Evolutionary conservation across 2,329 filamentous ascomycete species (phyloP).

Genomic region (Lachnellula cervina): DNA sequence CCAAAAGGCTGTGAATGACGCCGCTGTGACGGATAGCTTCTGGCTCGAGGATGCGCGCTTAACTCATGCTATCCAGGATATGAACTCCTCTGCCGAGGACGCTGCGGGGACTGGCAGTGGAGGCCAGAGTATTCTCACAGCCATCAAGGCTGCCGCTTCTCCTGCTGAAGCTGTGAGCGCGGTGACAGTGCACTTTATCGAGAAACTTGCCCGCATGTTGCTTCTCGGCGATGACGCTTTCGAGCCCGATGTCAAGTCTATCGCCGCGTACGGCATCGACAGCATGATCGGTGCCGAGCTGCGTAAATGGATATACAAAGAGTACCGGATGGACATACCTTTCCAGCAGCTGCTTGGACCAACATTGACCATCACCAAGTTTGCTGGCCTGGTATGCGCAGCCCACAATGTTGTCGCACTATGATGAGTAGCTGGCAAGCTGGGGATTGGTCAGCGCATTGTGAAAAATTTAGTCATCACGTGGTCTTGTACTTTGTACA

Average conservation of each 20-base stretch:
- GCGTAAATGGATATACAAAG: constrained; percentile 33
- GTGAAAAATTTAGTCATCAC: too few relatives aligned
- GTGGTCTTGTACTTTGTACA: too few relatives aligned
- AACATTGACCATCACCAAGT: constrained; percentile 21
- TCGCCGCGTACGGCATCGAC: constrained; percentile 38
- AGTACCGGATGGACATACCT: constrained; percentile 34
- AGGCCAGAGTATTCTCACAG: not conserved
- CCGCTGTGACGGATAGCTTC: constrained; percentile 12
- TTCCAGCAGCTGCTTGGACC: constrained; percentile 35
- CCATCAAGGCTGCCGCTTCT: not conserved
- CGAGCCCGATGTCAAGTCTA: constrained; percentile 36
- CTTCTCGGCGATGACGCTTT: constrained; percentile 43
- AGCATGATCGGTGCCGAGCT: constrained; percentile 23
- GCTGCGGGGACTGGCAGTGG: not conserved
- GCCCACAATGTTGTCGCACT: too few relatives aligned
- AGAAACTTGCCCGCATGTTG: constrained; percentile 43
- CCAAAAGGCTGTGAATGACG: not conserved
- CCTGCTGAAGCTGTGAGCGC: constrained; percentile 15
- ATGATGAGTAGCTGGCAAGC: too few relatives aligned
- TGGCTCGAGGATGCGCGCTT: constrained; percentile 21
- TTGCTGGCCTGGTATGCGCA: not conserved
- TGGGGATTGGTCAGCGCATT: too few relatives aligned
- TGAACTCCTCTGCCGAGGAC: constrained; percentile 10
- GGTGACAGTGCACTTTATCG: constrained; percentile 38
- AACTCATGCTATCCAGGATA: not conserved